Conservation (phyloP, 768 basidiomycete genomes). For the Phylloporus scabripes region DNA sequence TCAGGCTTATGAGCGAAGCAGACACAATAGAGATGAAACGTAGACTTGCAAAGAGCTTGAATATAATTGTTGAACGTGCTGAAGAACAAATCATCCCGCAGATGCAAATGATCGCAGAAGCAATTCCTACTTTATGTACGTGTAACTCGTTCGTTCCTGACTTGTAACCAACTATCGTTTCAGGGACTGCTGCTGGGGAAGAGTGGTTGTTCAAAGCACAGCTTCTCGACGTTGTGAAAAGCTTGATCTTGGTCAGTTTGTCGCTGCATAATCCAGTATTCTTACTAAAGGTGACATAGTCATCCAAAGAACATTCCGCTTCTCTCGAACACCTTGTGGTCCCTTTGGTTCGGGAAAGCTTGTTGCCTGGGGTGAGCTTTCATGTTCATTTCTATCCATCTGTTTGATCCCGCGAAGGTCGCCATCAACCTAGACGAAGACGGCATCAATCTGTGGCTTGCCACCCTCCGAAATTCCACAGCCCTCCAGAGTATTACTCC, state of each 20-base stretch:
- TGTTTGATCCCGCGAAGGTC: conserved; percentile 37
- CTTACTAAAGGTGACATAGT: conserved; percentile 36
- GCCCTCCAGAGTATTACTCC: conserved; percentile 45
- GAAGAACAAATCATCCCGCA: conserved; percentile 61
- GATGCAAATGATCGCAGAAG: conserved; percentile 51
- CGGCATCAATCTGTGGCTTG: conserved; percentile 68
- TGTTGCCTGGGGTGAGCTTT: conserved; percentile 48
- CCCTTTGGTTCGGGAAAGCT: conserved; percentile 59
- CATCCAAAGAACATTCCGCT: conserved; percentile 58
- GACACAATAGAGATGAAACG: conserved; percentile 75
- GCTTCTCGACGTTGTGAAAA: conserved; percentile 64
- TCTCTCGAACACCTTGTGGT: conserved; percentile 51
- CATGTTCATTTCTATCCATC: background rate
- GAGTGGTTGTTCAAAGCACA: conserved; percentile 70
- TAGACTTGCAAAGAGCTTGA: conserved; percentile 64
- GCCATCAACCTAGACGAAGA: conserved; percentile 74
- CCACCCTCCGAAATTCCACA: conserved; percentile 60
- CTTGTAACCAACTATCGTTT: conserved; percentile 8
- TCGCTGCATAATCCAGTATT: background rate
- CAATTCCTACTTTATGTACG: conserved; percentile 71
- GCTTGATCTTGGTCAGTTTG: conserved; percentile 55
- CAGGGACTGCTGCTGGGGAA: conserved; percentile 64
- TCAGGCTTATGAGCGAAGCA: conserved; percentile 66
- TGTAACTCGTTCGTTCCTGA: conserved; percentile 4
- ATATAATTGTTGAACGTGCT: conserved; percentile 56